These are phyloP conservation scores for Suillus placidus DNA, from an alignment of 768 basidiomycete species.

Conservation along the genomic window DNA sequence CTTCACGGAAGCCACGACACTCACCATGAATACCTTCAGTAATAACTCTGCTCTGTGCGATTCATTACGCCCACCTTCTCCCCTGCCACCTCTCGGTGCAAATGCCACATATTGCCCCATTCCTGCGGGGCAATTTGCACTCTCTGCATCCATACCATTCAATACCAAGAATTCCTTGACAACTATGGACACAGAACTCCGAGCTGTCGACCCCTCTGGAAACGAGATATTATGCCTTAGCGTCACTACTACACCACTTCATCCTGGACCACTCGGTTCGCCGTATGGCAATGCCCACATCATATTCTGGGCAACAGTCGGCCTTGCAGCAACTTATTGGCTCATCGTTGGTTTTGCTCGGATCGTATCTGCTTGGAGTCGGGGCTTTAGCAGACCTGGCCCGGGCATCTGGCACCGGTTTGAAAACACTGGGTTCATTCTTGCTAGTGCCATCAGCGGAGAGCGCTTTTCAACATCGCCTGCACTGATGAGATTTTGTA, in stretches of 20 bases:
- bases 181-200: constrained; percentile 81
- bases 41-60: constrained; percentile 78
- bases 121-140: constrained; percentile 74
- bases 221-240: constrained; percentile 84
- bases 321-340: constrained; percentile 81
- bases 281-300: constrained; percentile 69
- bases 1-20: constrained; percentile 78
- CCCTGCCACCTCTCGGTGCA: constrained; percentile 51
- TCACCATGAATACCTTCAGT: constrained; percentile 74
- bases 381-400: constrained; percentile 60
- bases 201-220: constrained; percentile 86
- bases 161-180: constrained; percentile 70
- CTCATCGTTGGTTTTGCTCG: constrained; percentile 78
- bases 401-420: constrained; percentile 69
- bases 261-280: constrained; percentile 52
- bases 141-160: constrained; percentile 75
- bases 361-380: constrained; percentile 81
- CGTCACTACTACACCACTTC: constrained; percentile 74
- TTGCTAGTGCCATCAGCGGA: constrained; percentile 92
- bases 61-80: constrained; percentile 76
- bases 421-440: constrained; percentile 84
- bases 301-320: constrained; percentile 76
- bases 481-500: constrained; percentile 87
- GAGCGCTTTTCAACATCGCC: constrained; percentile 84
- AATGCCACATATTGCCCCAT: constrained; percentile 72